Percentiles rank a stretch among this genome's conserved stretches.
phyloP scores from a whole-genome alignment of 2,329 filamentous ascomycete species.

The Microcera coccophila region DNA sequence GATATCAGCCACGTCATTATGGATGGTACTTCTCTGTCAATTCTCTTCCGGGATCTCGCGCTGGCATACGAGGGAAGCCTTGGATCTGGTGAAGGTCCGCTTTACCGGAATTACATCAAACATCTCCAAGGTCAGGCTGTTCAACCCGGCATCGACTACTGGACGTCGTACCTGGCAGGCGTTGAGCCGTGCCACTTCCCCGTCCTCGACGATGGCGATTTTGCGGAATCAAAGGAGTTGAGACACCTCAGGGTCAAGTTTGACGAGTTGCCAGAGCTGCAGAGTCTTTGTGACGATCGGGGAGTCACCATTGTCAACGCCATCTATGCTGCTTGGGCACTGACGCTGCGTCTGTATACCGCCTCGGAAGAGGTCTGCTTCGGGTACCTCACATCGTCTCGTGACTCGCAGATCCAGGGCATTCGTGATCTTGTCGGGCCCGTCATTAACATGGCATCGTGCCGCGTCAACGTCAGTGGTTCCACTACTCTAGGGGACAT shows the following conservation, averaged over 20 bases:
- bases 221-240: slow-evolving; percentile 10
- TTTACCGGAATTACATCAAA: slow-evolving; percentile 17
- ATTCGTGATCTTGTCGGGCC: background rate
- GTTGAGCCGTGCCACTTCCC: slow-evolving; percentile 10
- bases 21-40: slow-evolving; percentile 18
- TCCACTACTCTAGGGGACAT: background rate
- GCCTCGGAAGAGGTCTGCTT: background rate
- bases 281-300: background rate
- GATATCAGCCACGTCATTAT: slow-evolving; percentile 22
- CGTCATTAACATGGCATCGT: background rate
- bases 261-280: slow-evolving; percentile 4
- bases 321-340: background rate
- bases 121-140: slow-evolving; percentile 2
- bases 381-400: background rate
- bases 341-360: background rate
- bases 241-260: slow-evolving; percentile 18
- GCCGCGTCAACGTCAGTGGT: background rate
- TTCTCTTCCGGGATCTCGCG: slow-evolving; percentile 15
- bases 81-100: background rate
- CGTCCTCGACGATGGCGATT: background rate
- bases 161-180: slow-evolving; percentile 4
- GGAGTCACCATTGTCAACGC: background rate
- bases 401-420: background rate
- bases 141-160: slow-evolving; percentile 4
- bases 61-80: slow-evolving; percentile 12